Evolutionary conservation across 345 rosid genomes (phyloP), one percentile per base, ranked within the genome.

Genomic region (Salix koriyanagi): DNA sequence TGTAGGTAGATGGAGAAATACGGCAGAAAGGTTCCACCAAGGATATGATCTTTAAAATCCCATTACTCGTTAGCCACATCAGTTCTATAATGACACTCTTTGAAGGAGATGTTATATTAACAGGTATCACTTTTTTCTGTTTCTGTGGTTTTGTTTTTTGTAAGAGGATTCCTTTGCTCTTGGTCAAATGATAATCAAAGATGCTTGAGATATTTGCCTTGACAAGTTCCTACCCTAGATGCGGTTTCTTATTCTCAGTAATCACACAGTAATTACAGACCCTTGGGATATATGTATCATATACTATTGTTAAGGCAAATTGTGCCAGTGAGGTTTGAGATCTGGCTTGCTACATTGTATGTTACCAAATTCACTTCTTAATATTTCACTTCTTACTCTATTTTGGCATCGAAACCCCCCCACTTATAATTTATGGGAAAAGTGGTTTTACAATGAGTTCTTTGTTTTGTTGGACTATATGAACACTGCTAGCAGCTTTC

Each of bases 41-140:
- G 70, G 99, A 96, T 80, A 93, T 91, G 98, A 91, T 95, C 52
- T 93, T 87, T 80, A 91, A 87, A 84, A 87, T 93, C 77, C 94
- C 98, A 18, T 87, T 83, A 85, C 92, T 93, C 80, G 86, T 93
- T 70, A 93, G 98, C 83, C 91, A 93, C 88, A 96, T 92, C 73
- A 92, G 96, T 79, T 90, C 95, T 28, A 86, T 93, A 36, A 91
- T 93, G 99, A 92, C 97, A 25, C 94, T 93, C 79, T 85, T 88
- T 75, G 88, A 90, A 86, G 98, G 96, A 83, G 97, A 95, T 84
- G 88, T 90, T 65, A 96, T 96, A 75, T 81, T 91, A 79, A 96
- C 98, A 83, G 98, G 97, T 93, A 87, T 67, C 25, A n/a, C 21
- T 48, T 32, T 37, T 28, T 56, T 39, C 23, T 7, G n/a, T 14